Evolutionary conservation across 228 moss, liverwort and hornwort genomes (phyloP), one percentile per base, ranked within the genome.

Genomic region (Sphagnum magellanicum): DNA sequence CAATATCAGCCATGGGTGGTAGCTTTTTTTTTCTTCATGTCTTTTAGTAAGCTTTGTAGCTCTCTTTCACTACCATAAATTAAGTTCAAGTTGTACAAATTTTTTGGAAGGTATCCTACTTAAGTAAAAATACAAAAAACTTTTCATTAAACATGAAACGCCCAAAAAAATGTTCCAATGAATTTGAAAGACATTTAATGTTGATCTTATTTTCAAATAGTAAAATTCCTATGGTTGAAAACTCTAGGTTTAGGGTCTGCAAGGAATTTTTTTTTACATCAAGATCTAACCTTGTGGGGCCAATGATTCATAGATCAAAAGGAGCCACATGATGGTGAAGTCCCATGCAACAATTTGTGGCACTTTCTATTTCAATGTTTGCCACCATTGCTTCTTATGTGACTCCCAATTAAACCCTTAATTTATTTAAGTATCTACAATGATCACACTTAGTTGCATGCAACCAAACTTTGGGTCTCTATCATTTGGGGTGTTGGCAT

Each of bases 321-420:
- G 96, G 63, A 96, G 81, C 96, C 96, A 96, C 66, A 90, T 53
- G 65, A 81, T 82, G 10, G 93, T 81, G 76, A 96, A 90, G 4
- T 93, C 91, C 86, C 89, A 88, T 51, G 86, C 77, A 64, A 83
- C 88, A 78, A 96, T 75, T 68, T 91, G 83, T 57, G 91, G 80
- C 70, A 88, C 75, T 64, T 92, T 89, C 32, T 74, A 66, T 71
- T 81, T 78, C 69, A 96, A 75, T 49, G 70, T 71, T 69, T 67
- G 16, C 93, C 93, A 96, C 96, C 96, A 96, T 59, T 16, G 68
- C 48, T 88, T 71, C 72, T 84, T 96, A 76, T 88, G 84, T 14
- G 96, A 96, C 71, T 96, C 96, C 96, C 93, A 93, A 55, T 90
- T 91, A n/a, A 96, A 96, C 15, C 86, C 89, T 92, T 96, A n/a